Conservation (phyloP, 192 early-diverging fungal species). For the Podila verticillata region DNA sequence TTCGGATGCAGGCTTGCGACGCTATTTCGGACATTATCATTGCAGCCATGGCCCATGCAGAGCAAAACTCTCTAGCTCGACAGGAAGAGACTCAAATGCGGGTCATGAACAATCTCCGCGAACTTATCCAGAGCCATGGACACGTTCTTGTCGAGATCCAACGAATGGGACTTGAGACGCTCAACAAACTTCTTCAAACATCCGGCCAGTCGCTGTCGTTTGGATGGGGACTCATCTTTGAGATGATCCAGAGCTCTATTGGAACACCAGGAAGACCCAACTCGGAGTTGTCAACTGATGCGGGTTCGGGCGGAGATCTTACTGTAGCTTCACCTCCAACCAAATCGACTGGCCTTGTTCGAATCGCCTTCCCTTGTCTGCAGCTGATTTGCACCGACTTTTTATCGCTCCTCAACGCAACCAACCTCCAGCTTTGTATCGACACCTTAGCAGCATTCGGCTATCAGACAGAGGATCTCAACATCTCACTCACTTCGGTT, state of each 20-base stretch:
- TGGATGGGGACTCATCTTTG: constrained; percentile 92
- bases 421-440: constrained; percentile 82
- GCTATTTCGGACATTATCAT: constrained; percentile 81
- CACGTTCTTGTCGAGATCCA: constrained; percentile 75
- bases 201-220: constrained; percentile 86
- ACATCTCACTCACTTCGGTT: constrained; percentile 93
- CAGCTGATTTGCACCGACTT: constrained; percentile 98
- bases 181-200: constrained; percentile 90
- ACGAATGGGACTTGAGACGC: constrained; percentile 85
- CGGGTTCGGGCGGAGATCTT: constrained; percentile 5
- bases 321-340: constrained; percentile 6
- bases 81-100: constrained; percentile 75
- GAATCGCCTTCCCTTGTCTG: constrained; percentile 89
- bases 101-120: constrained; percentile 67
- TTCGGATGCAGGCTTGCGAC: constrained; percentile 82
- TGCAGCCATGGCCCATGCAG: constrained; percentile 73
- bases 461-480: constrained; percentile 86
- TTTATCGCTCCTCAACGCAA: constrained; percentile 78
- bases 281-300: not conserved
- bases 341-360: constrained; percentile 62
- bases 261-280: constrained; percentile 14
- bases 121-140: constrained; percentile 62
- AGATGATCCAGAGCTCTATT: constrained; percentile 77
- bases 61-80: constrained; percentile 64
- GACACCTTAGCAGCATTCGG: constrained; percentile 85